Conservation (phyloP, 2,329 filamentous ascomycete genomes). For the Fusarium graminum region DNA sequence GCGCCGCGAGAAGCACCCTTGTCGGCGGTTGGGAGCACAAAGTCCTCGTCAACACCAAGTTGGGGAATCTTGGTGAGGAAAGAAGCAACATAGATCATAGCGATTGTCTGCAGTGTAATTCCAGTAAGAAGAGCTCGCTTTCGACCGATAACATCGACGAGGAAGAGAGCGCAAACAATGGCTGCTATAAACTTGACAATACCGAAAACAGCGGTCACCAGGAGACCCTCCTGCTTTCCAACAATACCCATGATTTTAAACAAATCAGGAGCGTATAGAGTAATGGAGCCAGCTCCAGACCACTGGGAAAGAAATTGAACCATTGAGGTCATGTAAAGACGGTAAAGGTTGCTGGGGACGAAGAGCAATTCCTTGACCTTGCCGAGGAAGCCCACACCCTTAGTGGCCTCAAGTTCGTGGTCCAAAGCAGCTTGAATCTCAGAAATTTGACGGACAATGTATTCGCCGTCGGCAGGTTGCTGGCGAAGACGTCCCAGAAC, state of each 20-base stretch:
- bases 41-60: conserved; percentile 63
- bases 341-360: conserved; percentile 77
- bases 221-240: conserved; percentile 75
- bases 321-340: conserved; percentile 75
- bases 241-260: conserved; percentile 79
- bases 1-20: conserved; percentile 73
- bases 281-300: conserved; percentile 80
- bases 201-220: conserved; percentile 81
- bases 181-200: conserved; percentile 78
- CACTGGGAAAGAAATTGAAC: conserved; percentile 81
- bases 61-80: conserved; percentile 74
- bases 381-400: conserved; percentile 73
- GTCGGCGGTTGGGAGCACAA: conserved; percentile 61
- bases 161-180: conserved; percentile 78
- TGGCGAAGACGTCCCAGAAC: conserved; percentile 70
- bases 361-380: conserved; percentile 77
- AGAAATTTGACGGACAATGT: conserved; percentile 71
- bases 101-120: conserved; percentile 69
- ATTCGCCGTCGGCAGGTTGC: conserved; percentile 70
- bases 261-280: conserved; percentile 80
- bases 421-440: conserved; percentile 75
- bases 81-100: conserved; percentile 72
- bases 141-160: conserved; percentile 83
- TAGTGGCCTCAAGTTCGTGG: conserved; percentile 78
- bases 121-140: conserved; percentile 74